phyloP scores from a whole-genome alignment of 2,329 filamentous ascomycete genomes.

The Aspergillus tubingensis region DNA sequence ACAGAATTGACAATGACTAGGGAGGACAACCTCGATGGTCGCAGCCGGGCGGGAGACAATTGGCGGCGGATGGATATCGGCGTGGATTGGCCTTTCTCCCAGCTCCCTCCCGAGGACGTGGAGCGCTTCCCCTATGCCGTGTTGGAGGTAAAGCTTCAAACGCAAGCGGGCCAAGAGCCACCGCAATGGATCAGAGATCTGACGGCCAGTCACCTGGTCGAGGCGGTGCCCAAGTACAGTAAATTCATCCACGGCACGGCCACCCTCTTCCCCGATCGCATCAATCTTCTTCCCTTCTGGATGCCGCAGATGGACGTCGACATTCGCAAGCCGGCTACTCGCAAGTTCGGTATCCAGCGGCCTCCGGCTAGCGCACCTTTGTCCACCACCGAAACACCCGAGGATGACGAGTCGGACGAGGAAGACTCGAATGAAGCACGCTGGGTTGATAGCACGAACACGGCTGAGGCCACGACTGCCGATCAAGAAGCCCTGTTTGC shows the following conservation, averaged over 20 bases:
- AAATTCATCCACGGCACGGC: constrained; percentile 98
- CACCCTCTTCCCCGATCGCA: constrained; percentile 79
- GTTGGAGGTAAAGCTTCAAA: constrained; percentile 96
- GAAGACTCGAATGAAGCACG: constrained; percentile 47
- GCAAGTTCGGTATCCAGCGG: constrained; percentile 87
- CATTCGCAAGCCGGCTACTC: constrained; percentile 87
- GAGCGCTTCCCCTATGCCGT: constrained; percentile 94
- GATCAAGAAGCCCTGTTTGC: constrained; percentile 53
- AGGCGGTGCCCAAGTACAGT: constrained; percentile 98
- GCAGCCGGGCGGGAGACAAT: constrained; percentile 74
- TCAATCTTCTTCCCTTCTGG: constrained; percentile 93
- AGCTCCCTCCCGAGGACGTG: constrained; percentile 80
- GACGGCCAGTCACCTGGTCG: constrained; percentile 89
- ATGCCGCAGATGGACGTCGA: constrained; percentile 98
- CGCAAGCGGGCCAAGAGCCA: constrained; percentile 89
- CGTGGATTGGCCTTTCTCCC: constrained; percentile 90
- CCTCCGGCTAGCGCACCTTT: constrained; percentile 73
- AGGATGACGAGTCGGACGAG: constrained; percentile 70
- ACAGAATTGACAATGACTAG: constrained; percentile 94
- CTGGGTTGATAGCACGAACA: background rate
- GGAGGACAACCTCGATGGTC: constrained; percentile 90
- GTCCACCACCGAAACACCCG: constrained; percentile 74
- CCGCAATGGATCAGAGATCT: constrained; percentile 96
- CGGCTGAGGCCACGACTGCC: constrained; percentile 44
- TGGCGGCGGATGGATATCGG: constrained; percentile 98